Percentiles rank a stretch among this genome's conserved stretches.
Evolutionary conservation across 495 filamentous ascomycete genomes (phyloP).

Genomic region (Lepraria neglecta): DNA sequence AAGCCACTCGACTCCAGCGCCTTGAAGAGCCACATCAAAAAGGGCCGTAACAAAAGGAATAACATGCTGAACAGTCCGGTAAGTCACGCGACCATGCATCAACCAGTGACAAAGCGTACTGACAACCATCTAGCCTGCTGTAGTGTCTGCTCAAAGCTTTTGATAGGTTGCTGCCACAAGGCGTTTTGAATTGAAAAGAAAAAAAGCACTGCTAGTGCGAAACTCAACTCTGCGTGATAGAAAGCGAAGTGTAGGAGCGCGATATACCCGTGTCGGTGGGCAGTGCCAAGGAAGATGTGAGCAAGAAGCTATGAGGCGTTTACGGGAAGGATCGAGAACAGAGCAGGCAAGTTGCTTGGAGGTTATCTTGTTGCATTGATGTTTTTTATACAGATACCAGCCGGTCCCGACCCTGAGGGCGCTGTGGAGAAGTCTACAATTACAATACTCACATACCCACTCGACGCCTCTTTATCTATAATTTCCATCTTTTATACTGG

Average conservation of each 20-base stretch:
- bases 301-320: conserved; percentile 5
- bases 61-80: conserved; percentile 92
- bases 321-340: background rate
- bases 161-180: conserved; percentile 15
- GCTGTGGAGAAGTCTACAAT: background rate
- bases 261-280: conserved; percentile 7
- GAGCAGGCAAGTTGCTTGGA: conserved; percentile 9
- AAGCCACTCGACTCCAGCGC: conserved; percentile 97
- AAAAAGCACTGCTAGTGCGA: background rate
- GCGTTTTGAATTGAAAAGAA: background rate
- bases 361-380: conserved; percentile 8
- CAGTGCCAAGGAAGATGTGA: background rate
- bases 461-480: background rate
- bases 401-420: background rate
- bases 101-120: background rate
- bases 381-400: conserved; percentile 9
- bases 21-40: conserved; percentile 98
- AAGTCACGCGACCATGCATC: conserved; percentile 34
- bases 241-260: conserved; percentile 2
- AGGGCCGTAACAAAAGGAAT: conserved; percentile 83
- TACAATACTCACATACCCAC: background rate
- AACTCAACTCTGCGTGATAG: conserved; percentile 10
- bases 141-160: conserved; percentile 46
- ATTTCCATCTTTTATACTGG: background rate
- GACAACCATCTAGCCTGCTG: conserved; percentile 36